phyloP scores from a whole-genome alignment of 192 early-diverging fungal genomes.

The Podila minutissima region DNA sequence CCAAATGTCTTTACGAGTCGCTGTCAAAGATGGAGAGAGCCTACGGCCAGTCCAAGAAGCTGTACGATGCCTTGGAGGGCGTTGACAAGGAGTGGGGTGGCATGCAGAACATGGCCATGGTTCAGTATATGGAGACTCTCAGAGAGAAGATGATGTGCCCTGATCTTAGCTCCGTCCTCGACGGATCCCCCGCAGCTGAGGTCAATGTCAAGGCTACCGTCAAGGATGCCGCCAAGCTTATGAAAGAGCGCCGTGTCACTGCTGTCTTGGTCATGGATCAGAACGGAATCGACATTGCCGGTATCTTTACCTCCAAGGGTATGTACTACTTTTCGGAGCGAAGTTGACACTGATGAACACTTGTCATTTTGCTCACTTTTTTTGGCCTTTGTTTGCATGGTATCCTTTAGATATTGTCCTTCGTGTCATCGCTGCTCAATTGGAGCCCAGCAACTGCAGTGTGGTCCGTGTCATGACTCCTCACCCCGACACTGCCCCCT shows the following conservation, averaged over 20 bases:
- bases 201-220: conserved; percentile 74
- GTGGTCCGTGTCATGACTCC: conserved; percentile 98
- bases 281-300: conserved; percentile 70
- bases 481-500: conserved; percentile 81
- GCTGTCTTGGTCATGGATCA: conserved; percentile 82
- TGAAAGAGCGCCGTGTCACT: conserved; percentile 78
- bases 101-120: conserved; percentile 69
- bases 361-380: too few species aligned
- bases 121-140: conserved; percentile 77
- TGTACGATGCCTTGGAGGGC: conserved; percentile 83
- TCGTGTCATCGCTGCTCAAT: conserved; percentile 86
- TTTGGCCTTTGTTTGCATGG: background rate
- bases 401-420: conserved; percentile 79
- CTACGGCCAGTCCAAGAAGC: conserved; percentile 81
- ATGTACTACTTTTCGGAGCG: background rate
- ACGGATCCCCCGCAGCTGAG: conserved; percentile 67
- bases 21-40: conserved; percentile 88
- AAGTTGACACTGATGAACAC: background rate
- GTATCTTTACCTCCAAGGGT: conserved; percentile 91
- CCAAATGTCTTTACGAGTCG: conserved; percentile 87
- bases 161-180: conserved; percentile 85
- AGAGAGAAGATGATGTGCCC: conserved; percentile 93
- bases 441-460: conserved; percentile 89
- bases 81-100: conserved; percentile 86
- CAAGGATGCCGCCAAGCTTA: conserved; percentile 76